A percentile compares a stretch with the other conserved stretches of the same genome.
phyloP scores from a whole-genome alignment of 305 asterid species.

The Striga hermonthica region DNA sequence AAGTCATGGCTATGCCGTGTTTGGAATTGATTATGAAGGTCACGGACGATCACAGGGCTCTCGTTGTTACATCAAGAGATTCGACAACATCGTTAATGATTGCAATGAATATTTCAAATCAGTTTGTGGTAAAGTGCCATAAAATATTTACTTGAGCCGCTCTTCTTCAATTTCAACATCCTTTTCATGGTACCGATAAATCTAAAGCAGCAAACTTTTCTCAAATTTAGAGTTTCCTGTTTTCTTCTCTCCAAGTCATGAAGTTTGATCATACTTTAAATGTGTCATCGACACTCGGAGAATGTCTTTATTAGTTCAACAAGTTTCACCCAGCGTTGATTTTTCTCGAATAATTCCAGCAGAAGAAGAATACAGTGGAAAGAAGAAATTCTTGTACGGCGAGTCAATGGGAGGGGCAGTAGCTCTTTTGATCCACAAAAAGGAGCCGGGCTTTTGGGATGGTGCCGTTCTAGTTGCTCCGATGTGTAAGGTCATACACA shows the following conservation, averaged over 20 bases:
- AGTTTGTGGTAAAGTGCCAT: neutral
- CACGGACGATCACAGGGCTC: neutral
- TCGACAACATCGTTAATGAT: conserved; percentile 1
- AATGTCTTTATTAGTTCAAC: no score
- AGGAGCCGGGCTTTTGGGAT: conserved; percentile 71
- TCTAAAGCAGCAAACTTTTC: no score
- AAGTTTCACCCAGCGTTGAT: neutral
- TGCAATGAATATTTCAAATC: neutral
- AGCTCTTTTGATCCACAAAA: conserved; percentile 69
- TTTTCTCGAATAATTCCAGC: conserved; percentile 41
- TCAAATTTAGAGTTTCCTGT: no score
- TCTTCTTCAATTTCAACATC: no score
- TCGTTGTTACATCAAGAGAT: conserved; percentile 1
- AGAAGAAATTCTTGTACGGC: conserved; percentile 72
- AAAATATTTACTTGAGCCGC: neutral
- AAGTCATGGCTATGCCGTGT: conserved; percentile 6
- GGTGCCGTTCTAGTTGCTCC: conserved; percentile 95
- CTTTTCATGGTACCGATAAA: no score
- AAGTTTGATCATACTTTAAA: no score
- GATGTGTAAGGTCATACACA: conserved; percentile 73
- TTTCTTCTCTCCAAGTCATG: no score
- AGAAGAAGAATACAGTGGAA: conserved; percentile 50
- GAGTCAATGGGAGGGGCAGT: conserved; percentile 99
- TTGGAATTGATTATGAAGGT: conserved; percentile 2
- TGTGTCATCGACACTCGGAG: no score